phyloP scores from a whole-genome alignment of 306 rosid species.

The Prunus dulcis region DNA sequence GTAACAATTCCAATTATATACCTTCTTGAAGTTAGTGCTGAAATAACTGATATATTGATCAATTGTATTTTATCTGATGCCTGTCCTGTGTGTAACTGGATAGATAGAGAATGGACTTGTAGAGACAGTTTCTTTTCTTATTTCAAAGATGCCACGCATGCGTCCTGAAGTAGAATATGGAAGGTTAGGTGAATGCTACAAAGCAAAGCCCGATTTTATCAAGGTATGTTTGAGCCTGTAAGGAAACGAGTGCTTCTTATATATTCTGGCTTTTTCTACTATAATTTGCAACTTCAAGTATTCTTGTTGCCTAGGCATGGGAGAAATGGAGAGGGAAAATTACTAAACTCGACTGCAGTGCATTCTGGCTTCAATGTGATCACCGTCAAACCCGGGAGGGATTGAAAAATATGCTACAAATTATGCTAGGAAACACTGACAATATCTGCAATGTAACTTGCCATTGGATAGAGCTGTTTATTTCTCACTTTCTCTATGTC shows the following conservation, averaged over 20 bases:
- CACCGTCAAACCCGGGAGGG: slow-evolving; percentile 72
- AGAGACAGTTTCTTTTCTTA: slow-evolving; percentile 84
- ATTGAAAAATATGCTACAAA: slow-evolving; percentile 76
- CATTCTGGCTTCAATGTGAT: slow-evolving; percentile 76
- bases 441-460: slow-evolving; percentile 61
- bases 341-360: slow-evolving; percentile 78
- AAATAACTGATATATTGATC: slow-evolving; percentile 13
- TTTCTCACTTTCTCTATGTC: slow-evolving; percentile 74
- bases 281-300: slow-evolving; percentile 12
- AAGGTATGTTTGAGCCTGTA: slow-evolving; percentile 48
- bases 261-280: neutral
- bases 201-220: slow-evolving; percentile 79
- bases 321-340: slow-evolving; percentile 90
- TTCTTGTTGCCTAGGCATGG: slow-evolving; percentile 66
- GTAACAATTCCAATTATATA: neutral
- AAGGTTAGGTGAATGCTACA: slow-evolving; percentile 71
- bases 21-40: slow-evolving; percentile 14
- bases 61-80: slow-evolving; percentile 24
- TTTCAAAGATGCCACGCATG: slow-evolving; percentile 82
- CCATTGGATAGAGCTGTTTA: slow-evolving; percentile 77
- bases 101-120: slow-evolving; percentile 92
- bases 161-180: slow-evolving; percentile 62
- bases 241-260: neutral
- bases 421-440: slow-evolving; percentile 75
- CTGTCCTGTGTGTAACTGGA: slow-evolving; percentile 18